Evolutionary conservation across 1,284 basidiomycete species (phyloP), one percentile per base, ranked within the genome.

Genomic region (Ganoderma meredithae): DNA sequence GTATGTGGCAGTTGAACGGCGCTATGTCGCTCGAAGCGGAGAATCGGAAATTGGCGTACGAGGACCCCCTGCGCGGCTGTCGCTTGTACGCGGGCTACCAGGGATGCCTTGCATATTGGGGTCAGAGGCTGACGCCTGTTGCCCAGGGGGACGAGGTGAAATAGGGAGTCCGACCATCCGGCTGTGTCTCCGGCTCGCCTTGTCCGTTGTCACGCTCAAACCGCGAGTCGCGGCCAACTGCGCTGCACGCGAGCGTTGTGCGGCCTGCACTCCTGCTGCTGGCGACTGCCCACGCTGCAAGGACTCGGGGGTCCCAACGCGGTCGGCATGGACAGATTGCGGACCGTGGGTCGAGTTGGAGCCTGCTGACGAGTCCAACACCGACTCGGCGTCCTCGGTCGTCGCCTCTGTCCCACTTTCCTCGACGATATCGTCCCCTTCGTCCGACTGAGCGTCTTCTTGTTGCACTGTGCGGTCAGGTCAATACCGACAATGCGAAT

Each of bases 321-420:
- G 71, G 44, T 75, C 71, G 58, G 63, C 44, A 33, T 64, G 33
- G 60, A 62, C 56, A 49, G 65, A 60, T 52, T 68, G 69, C n/a
- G 62, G 63, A 31, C 75, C 68, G 68, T 77, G 69, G 25, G 77
- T 77, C 36, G 78, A 78, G 68, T 83, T 86, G 52, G 85, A 86
- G 36, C 81, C 81, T 53, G 83, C 82, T 27, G 83, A 84, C 64
- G 74, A 77, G 40, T 88, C 88, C 64, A 86, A 85, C 52, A 83
- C 75, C 55, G 71, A 72, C 56, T 84, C 85, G 27, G 78, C 81
- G 65, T 90, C 89, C 71, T 91, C 91, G 49, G 87, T 86, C 22
- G 88, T 88, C 31, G 73, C 76, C 72, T 93, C 92, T 49, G 87
- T 86, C 27, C 88, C 89, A 75, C 90, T 93, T 71, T 91, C 91